These are phyloP conservation scores for Luffa acutangula DNA, from an alignment of 306 rosid genomes.

Conservation along the genomic window DNA sequence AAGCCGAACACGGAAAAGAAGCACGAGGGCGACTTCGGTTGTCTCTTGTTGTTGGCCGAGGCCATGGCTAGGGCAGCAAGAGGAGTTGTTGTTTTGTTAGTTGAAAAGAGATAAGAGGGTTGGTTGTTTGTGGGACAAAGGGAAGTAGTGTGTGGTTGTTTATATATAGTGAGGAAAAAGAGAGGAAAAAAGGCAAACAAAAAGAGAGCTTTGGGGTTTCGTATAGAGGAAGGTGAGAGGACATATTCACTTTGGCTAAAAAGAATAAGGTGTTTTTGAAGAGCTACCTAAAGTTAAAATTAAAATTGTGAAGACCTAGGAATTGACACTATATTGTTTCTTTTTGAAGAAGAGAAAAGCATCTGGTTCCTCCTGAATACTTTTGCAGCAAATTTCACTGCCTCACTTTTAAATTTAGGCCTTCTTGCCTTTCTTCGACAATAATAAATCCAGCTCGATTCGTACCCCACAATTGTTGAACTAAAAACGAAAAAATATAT, in stretches of 20 bases:
- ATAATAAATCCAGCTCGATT: background rate
- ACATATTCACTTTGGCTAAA: background rate
- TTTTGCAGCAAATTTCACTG: background rate
- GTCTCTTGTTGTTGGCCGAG: background rate
- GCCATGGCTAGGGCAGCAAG: background rate
- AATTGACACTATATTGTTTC: background rate
- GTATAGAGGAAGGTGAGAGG: background rate
- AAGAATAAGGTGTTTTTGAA: background rate
- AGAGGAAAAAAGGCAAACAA: background rate
- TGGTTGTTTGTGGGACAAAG: background rate
- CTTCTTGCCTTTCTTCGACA: background rate
- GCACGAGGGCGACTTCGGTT: background rate
- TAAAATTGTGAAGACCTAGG: background rate
- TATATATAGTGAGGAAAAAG: background rate
- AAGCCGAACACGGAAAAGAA: background rate
- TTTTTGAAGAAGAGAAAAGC: background rate
- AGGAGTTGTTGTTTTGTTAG: background rate
- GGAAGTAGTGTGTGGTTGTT: background rate
- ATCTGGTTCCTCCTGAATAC: background rate
- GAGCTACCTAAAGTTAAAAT: background rate
- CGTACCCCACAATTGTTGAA: background rate
- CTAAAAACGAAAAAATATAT: too few relatives aligned
- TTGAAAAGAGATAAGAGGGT: background rate
- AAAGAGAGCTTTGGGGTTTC: background rate
- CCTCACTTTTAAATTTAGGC: background rate